Percentiles rank a stretch among this genome's conserved stretches.
phyloP scores from a whole-genome alignment of 1,284 basidiomycete genomes.

The Pseudozyma tsukubaensis region DNA sequence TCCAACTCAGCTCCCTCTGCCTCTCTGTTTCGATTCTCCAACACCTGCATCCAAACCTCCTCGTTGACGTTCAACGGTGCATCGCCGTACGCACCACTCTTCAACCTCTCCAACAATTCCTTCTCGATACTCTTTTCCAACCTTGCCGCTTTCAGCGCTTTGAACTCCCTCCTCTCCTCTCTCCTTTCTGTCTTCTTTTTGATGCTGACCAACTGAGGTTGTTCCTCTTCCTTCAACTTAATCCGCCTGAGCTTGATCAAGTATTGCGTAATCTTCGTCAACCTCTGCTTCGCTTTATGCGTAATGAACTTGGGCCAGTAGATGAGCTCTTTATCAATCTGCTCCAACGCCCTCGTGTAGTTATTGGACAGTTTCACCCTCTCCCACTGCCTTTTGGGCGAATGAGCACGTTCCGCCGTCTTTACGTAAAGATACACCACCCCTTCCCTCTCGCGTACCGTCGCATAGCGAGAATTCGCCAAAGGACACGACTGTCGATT shows the following conservation, averaged over 20 bases:
- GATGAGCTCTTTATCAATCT: constrained; percentile 83
- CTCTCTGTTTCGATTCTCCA: constrained; percentile 54
- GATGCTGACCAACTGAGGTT: constrained; percentile 90
- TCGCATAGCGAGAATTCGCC: constrained; percentile 96
- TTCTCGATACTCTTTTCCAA: constrained; percentile 94
- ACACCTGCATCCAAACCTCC: constrained; percentile 84
- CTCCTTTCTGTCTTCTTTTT: constrained; percentile 98
- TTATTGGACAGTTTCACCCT: constrained; percentile 90
- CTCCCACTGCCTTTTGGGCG: constrained; percentile 97
- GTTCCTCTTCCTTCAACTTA: constrained; percentile 79
- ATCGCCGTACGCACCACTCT: constrained; percentile 96
- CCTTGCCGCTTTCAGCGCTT: constrained; percentile 86
- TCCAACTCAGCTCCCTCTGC: constrained; percentile 46
- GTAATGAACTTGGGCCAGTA: constrained; percentile 98
- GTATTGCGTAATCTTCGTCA: constrained; percentile 99
- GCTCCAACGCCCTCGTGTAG: constrained; percentile 90
- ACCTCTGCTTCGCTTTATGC: constrained; percentile 98
- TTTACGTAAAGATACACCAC: constrained; percentile 96
- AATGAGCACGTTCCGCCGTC: constrained; percentile 95
- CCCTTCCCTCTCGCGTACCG: constrained; percentile 94
- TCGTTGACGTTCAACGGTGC: constrained; percentile 98
- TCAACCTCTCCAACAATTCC: constrained; percentile 92
- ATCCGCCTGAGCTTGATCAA: constrained; percentile 96
- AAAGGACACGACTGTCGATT: constrained; percentile 95
- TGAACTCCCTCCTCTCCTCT: constrained; percentile 90